Evolutionary conservation across 306 rosid genomes (phyloP).

Genomic region (Boehmeria nivea): DNA sequence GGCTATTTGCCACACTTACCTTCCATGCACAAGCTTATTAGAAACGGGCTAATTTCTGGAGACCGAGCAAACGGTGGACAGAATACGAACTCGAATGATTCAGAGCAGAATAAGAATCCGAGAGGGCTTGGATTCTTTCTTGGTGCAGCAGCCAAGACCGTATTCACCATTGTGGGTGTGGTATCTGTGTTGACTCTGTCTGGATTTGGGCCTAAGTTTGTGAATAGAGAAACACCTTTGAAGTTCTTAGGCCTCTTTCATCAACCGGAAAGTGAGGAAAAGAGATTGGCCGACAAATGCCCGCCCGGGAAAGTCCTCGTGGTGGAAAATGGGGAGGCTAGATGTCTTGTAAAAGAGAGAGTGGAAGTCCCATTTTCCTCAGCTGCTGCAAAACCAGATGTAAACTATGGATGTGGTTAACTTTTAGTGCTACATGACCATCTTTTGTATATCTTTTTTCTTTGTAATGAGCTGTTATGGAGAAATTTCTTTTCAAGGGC

Average conservation of each 20-base stretch:
- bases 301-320: conserved; percentile 75
- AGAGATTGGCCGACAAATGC: conserved; percentile 34
- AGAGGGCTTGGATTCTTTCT: conserved; percentile 44
- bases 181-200: conserved; percentile 61
- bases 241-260: conserved; percentile 30
- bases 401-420: conserved; percentile 89
- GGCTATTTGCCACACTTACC: conserved; percentile 37
- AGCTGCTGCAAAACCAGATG: conserved; percentile 70
- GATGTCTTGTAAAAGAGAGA: conserved; percentile 93
- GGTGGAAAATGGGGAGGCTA: conserved; percentile 65
- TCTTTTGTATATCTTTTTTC: conserved; percentile 31
- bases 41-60: conserved; percentile 42
- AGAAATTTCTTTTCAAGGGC: conserved; percentile 16
- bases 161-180: conserved; percentile 61
- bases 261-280: conserved; percentile 27
- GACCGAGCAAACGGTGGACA: conserved; percentile 31
- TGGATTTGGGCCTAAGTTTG: conserved; percentile 58
- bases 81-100: conserved; percentile 26
- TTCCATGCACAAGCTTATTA: conserved; percentile 37
- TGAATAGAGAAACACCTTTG: conserved; percentile 26
- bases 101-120: conserved; percentile 29
- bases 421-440: not conserved
- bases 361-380: conserved; percentile 91
- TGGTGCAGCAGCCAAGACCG: conserved; percentile 56
- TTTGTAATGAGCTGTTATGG: conserved; percentile 4